A percentile compares a stretch with the other conserved stretches of the same genome.
Evolutionary conservation across 768 basidiomycete species (phyloP).

Genomic region (Ramaria sp.): DNA sequence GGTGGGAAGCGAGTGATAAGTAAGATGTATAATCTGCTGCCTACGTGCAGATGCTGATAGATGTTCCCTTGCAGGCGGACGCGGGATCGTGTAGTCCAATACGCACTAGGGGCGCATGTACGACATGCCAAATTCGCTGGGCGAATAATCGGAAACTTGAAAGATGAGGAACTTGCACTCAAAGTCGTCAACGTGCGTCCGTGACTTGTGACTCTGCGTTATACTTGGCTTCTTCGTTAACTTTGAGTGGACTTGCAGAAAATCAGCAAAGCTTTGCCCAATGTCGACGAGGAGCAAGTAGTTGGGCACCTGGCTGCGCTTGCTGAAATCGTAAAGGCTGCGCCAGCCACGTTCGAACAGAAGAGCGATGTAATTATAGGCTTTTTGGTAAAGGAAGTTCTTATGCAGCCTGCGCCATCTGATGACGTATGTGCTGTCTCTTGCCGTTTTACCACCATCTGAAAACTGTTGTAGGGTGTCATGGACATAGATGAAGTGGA

Average conservation of each 20-base stretch:
- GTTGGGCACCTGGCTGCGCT: conserved; percentile 64
- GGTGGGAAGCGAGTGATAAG: conserved; percentile 60
- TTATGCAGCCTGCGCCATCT: conserved; percentile 44
- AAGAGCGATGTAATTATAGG: conserved; percentile 65
- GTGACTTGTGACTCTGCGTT: background rate
- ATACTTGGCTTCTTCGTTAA: background rate
- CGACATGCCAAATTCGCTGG: conserved; percentile 81
- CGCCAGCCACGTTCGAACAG: conserved; percentile 65
- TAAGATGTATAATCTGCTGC: conserved; percentile 26
- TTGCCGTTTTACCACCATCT: background rate
- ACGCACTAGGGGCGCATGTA: conserved; percentile 47
- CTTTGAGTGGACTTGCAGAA: conserved; percentile 28
- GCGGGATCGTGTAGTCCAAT: conserved; percentile 49
- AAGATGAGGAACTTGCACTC: conserved; percentile 38
- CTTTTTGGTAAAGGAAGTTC: conserved; percentile 58
- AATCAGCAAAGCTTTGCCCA: conserved; percentile 42
- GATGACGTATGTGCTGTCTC: conserved; percentile 31
- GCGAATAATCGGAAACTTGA: conserved; percentile 53
- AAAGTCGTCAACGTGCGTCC: conserved; percentile 54
- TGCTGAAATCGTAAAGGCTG: conserved; percentile 58
- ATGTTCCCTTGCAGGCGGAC: conserved; percentile 42
- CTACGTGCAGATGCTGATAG: background rate
- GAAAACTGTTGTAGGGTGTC: conserved; percentile 32
- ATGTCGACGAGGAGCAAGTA: conserved; percentile 35
- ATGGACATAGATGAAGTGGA: conserved; percentile 42